These are phyloP conservation scores for Yamadazyma songkhlaensis DNA, from an alignment of 1,139 yeast species.

Conservation along the genomic window DNA sequence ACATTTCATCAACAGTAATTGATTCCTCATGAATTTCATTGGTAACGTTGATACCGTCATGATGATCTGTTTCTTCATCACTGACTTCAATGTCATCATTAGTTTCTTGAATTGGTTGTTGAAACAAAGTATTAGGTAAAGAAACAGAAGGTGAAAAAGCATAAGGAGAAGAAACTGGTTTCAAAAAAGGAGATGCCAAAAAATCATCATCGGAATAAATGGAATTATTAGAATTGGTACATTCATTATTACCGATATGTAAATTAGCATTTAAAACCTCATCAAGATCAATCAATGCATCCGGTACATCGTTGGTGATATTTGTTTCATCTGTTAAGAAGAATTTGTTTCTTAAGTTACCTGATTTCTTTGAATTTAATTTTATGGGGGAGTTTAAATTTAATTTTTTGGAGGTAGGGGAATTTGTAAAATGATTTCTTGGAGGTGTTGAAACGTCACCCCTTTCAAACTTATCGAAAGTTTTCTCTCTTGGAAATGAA, in stretches of 20 bases:
- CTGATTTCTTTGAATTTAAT: constrained; percentile 21
- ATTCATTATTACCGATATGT: constrained; percentile 24
- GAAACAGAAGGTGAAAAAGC: constrained; percentile 27
- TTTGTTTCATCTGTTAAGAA: constrained; percentile 35
- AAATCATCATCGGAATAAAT: constrained; percentile 39
- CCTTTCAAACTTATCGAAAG: too few relatives aligned
- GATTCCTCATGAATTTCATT: constrained; percentile 24
- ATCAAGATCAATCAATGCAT: constrained; percentile 63
- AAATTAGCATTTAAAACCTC: constrained; percentile 48
- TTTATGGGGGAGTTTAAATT: constrained; percentile 38
- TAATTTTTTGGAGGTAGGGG: constrained; percentile 7
- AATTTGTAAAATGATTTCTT: constrained; percentile 8
- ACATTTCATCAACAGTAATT: constrained; percentile 18
- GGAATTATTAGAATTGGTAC: neutral
- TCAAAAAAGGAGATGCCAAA: constrained; percentile 33
- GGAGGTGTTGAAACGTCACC: constrained; percentile 17
- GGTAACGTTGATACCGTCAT: neutral
- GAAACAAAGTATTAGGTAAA: constrained; percentile 22
- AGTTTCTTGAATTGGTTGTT: constrained; percentile 34
- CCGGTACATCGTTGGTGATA: constrained; percentile 46
- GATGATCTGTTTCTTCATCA: constrained; percentile 4
- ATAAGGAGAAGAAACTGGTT: constrained; percentile 20
- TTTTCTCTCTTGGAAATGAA: too few relatives aligned
- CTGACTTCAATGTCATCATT: constrained; percentile 26
- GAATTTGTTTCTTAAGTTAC: constrained; percentile 19